These are phyloP conservation scores for Ogataea methanolica DNA, from an alignment of 805 yeast genomes.

Conservation along the genomic window DNA sequence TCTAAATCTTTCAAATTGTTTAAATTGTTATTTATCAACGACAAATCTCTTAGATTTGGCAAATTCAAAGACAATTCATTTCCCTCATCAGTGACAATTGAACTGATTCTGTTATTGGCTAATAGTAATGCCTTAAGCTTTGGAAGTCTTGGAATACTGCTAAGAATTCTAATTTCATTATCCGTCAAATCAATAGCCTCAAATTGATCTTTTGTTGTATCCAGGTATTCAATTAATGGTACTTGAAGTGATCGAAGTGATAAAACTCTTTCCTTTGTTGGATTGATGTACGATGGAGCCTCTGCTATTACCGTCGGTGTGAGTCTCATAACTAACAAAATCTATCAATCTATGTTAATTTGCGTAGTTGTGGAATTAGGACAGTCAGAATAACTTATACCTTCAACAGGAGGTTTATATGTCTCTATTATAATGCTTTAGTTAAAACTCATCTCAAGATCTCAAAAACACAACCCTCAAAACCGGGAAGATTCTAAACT, in stretches of 20 bases:
- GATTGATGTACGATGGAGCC: constrained; percentile 49
- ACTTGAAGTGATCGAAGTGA: constrained; percentile 37
- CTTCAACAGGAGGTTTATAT: too few species aligned
- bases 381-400: too few species aligned
- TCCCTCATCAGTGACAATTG: constrained; percentile 24
- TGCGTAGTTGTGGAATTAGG: too few species aligned
- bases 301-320: constrained; percentile 45
- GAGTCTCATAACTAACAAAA: constrained; percentile 42
- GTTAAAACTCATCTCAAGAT: too few species aligned
- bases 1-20: constrained; percentile 38
- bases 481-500: too few species aligned
- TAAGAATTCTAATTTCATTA: constrained; percentile 59
- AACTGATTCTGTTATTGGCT: constrained; percentile 56
- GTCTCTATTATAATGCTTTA: too few species aligned
- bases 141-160: constrained; percentile 40
- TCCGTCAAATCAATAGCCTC: constrained; percentile 70
- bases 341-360: not conserved
- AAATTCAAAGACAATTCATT: constrained; percentile 30
- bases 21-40: constrained; percentile 49
- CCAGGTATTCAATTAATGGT: constrained; percentile 41
- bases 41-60: constrained; percentile 46
- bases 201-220: constrained; percentile 35
- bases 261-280: constrained; percentile 39
- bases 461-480: too few species aligned
- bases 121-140: constrained; percentile 51